Base-by-base conservation (phyloP, 768 basidiomycete genomes). In the Guyanaporus albipodus region DNA sequence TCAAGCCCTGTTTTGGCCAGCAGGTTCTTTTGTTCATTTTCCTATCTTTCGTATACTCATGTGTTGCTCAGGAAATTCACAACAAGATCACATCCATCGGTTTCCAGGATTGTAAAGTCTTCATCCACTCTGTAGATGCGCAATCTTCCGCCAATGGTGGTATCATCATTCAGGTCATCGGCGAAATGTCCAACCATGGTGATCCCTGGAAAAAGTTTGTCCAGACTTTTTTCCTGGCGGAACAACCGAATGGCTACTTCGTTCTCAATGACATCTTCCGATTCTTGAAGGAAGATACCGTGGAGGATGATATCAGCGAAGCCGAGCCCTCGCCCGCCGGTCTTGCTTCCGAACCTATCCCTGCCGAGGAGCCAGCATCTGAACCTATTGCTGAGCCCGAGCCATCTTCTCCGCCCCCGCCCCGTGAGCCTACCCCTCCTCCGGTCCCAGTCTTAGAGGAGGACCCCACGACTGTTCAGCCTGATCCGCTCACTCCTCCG, bases 181-280 rank as follows among this genome's bases (percentile, higher is more conserved):
- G 96, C 57, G 96, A 99, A 75, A 94, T 98, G 89, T 91, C 90
- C 42, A 98, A 98, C 71, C 78, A 82, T 54, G 79, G 80, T 47
- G 89, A 87, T 43, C 78, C 89, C 5, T 99, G 96, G 96, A 83
- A 87, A 63, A 99, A 98, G 73, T 99, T 99, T 60, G 94, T 93
- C 10, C 96, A 99, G 73, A 97, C 95, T 7, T 98, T 99, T 74
- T 98, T 99, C 87, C 85, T 99, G 44, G 96, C 96, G 31, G 93
- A 97, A 69, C 96, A 99, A 71, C 91, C 92, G 12, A 96, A 95
- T 58, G 96, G 96, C 34, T 99, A 98, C 75, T 99, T 95, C 65
- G 96, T 99, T 55, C 84, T 99, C 70, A 99, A 99, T 71, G 96
- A 99, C 73, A 97, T 98, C 74, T 99, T 98, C 84, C 88, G 96